Evolutionary conservation across 805 yeast genomes (phyloP).

Genomic region (Starmerella gropengiesseri): DNA sequence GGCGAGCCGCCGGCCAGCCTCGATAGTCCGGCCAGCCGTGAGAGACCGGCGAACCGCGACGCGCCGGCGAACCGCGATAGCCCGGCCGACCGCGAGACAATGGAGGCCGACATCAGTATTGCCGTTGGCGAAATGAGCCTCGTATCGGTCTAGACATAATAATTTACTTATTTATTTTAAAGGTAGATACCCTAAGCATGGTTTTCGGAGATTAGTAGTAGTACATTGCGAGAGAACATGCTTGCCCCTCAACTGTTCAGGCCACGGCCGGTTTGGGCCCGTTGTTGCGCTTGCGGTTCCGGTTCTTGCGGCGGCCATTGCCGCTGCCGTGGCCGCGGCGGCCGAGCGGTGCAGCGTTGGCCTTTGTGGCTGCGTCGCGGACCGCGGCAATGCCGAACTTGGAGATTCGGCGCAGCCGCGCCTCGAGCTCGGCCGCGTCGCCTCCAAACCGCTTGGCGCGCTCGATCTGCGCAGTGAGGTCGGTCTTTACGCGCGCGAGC

Average conservation of each 20-base stretch:
- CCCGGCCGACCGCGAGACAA: background rate
- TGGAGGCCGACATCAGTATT: background rate
- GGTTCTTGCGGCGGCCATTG: slow-evolving; percentile 1
- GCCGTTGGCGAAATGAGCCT: slow-evolving; percentile 11
- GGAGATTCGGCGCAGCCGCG: slow-evolving; percentile 57
- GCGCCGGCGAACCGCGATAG: background rate
- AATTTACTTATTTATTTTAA: background rate
- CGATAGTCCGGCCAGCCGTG: background rate
- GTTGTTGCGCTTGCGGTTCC: slow-evolving; percentile 1
- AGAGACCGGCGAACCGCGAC: background rate
- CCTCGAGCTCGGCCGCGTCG: slow-evolving; percentile 43
- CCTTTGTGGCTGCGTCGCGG: slow-evolving; percentile 17
- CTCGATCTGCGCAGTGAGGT: slow-evolving; percentile 52
- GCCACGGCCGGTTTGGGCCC: slow-evolving; percentile 10
- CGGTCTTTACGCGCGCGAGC: slow-evolving; percentile 54
- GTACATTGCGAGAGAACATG: no score
- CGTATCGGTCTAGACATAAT: background rate
- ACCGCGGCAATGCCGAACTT: slow-evolving; percentile 64
- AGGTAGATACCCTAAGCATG: no score
- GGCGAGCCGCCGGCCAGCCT: background rate
- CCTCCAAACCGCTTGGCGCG: slow-evolving; percentile 70
- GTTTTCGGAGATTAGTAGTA: no score
- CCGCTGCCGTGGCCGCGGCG: background rate
- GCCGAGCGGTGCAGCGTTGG: background rate
- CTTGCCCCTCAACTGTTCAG: no score